Evolutionary conservation across 306 rosid genomes (phyloP), one percentile per base, ranked within the genome.

Genomic region (Pyrus betulifolia): DNA sequence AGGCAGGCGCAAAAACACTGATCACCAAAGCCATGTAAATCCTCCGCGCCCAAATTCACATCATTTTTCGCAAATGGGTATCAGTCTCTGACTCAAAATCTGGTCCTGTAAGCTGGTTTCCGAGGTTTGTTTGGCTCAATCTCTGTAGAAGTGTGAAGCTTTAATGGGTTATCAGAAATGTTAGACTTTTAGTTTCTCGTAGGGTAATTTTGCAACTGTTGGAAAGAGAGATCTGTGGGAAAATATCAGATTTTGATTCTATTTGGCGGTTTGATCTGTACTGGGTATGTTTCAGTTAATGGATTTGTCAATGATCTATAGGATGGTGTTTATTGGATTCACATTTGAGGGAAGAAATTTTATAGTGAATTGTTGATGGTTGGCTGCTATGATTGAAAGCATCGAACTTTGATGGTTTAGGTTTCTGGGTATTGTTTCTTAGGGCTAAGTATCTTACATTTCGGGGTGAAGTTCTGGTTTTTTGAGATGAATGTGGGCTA

Each of bases 401-500:
- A 15, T 17, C 46, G 22, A 30, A 51, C 4, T 22, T 52, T 57
- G 40, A 58, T 12, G 27, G 22, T 64, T 13, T 9, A n/a, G 45
- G 40, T 44, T 31, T 11, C n/a, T 65, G 69, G 69, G 25, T 71
- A 35, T 77, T 72, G 58, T 55, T 30, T 23, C n/a, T 33, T 19
- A 42, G 66, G 19, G 25, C 25, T 67, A 49, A 9, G 6, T 51
- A 64, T 65, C 25, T 74, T 68, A 61, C 44, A 27, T 67, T 15
- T 8, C 12, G 14, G 25, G 60, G 33, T 55, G 19, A 38, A 70
- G 68, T 33, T 30, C 14, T 46, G 15, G 63, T 23, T 25, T 76
- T 72, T 44, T 65, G 67, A 44, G 79, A 74, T 62, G 66, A 78
- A 65, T 46, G 79, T 77, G 78, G 78, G 68, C 63, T 69, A 58